phyloP scores from a whole-genome alignment of 208 protist genomes.

The Acanthamoeba rhysodes region DNA sequence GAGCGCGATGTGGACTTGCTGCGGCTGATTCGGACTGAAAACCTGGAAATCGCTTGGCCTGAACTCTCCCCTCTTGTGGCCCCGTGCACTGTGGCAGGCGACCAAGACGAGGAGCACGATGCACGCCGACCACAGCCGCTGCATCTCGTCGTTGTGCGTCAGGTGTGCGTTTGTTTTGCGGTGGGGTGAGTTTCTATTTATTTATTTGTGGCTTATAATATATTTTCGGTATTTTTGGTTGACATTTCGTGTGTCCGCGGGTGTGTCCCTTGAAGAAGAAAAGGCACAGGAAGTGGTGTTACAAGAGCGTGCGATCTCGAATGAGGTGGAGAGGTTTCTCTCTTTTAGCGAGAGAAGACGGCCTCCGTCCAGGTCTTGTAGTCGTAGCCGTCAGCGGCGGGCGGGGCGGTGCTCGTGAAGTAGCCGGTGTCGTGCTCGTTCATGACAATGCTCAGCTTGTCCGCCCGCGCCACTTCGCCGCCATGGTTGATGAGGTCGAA shows the following conservation, averaged over 20 bases:
- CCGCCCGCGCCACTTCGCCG: not conserved
- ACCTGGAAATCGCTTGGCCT: not conserved
- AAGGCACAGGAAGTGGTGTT: too few species aligned
- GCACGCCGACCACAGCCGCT: not conserved
- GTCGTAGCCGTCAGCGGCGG: constrained; percentile 43
- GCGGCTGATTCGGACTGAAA: not conserved
- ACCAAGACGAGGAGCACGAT: not conserved
- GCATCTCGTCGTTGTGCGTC: not conserved
- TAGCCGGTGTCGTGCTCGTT: constrained; percentile 63
- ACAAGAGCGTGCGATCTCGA: not conserved
- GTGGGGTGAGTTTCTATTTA: too few species aligned
- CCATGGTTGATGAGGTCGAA: constrained; percentile 62
- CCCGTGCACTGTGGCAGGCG: not conserved
- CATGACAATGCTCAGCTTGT: constrained; percentile 37
- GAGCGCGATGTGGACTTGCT: constrained; percentile 44
- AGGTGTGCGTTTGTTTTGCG: not conserved
- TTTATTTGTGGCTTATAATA: too few species aligned
- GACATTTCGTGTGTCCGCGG: too few species aligned
- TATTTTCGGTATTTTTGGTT: too few species aligned
- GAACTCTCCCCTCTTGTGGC: not conserved
- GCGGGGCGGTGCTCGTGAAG: constrained; percentile 73
- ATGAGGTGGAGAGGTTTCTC: too few species aligned
- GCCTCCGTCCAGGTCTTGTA: constrained; percentile 40
- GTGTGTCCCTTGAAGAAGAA: too few species aligned
- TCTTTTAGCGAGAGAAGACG: constrained; percentile 64